These are phyloP conservation scores for Tuber brumale DNA, from an alignment of 495 filamentous ascomycete genomes.

Conservation along the genomic window DNA sequence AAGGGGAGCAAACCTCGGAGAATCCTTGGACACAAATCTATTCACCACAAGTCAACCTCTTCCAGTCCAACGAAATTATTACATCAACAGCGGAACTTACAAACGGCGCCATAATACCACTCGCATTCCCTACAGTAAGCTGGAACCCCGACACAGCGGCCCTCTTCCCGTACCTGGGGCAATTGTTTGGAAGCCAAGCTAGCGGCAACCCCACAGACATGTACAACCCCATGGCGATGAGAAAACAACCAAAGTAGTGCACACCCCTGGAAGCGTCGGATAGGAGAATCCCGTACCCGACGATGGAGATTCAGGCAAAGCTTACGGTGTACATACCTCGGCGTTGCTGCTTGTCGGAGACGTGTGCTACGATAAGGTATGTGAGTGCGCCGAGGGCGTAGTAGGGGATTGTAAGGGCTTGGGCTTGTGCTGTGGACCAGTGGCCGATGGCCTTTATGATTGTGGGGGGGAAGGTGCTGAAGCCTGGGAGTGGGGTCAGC, in stretches of 20 bases:
- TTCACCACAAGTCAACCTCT: conserved; percentile 51
- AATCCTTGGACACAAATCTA: conserved; percentile 24
- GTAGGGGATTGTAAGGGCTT: conserved; percentile 72
- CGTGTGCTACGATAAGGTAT: conserved; percentile 56
- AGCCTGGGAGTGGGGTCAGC: conserved; percentile 44
- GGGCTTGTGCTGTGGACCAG: conserved; percentile 58
- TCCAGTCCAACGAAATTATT: conserved; percentile 21
- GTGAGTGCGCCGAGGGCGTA: conserved; percentile 62
- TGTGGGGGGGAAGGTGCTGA: conserved; percentile 68
- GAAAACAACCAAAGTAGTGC: conserved; percentile 65
- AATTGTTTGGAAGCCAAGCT: conserved; percentile 56
- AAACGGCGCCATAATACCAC: conserved; percentile 64
- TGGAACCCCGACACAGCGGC: conserved; percentile 65
- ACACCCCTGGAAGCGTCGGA: conserved; percentile 54
- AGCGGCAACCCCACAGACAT: conserved; percentile 63
- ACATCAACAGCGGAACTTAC: conserved; percentile 46
- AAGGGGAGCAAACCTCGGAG: conserved; percentile 32
- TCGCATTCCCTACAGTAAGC: conserved; percentile 60
- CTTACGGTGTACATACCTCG: conserved; percentile 56
- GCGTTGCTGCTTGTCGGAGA: conserved; percentile 57
- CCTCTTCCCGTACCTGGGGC: conserved; percentile 64
- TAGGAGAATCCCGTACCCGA: conserved; percentile 63
- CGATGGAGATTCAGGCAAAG: conserved; percentile 54
- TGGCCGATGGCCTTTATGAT: conserved; percentile 64
- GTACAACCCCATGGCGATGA: conserved; percentile 66